Base-by-base conservation (phyloP, 169 alveolate genomes). In the Cryptosporidium canis region DNA sequence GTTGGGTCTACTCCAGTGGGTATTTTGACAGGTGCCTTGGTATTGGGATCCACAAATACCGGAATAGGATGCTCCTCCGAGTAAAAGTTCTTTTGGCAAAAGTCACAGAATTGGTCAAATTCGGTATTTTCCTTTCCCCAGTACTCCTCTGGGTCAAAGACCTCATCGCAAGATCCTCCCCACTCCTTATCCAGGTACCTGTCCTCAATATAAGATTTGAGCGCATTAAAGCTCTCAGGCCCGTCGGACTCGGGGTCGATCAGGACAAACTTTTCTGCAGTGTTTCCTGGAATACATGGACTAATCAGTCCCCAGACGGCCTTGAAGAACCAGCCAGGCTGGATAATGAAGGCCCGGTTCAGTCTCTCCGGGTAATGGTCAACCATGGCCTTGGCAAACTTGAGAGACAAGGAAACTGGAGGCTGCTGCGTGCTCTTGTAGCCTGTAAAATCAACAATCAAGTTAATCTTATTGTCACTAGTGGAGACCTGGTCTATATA, bases 381-480 rank as follows among this genome's bases (percentile, higher is more conserved):
- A 37, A 77, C 87, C 87, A 77, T 77, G 16, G 87, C 87, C 72
- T 77, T 77, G n/a, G 87, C 87, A 58, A 77, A 77, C 44, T 77
- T 77, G 3, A 77, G 71, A 18, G 87, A 77, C 31, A 77, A 58
- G 44, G 87, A 77, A 77, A 77, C 87, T 27, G 87, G 87, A 18
- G 87, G 87, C 31, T 77, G 87, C 39, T 77, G 87, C 12, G 68
- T 77, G n/a, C 77, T 58, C 37, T 77, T 77, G 44, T 77, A 58
- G 12, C 87, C 87, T 21, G 87, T 77, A 61, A 77, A 77, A 37
- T 77, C 87, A 35, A 77, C 87, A 35, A 77, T 61, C 44, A 77
- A 61, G 55, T 77, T 77, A 14, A 77, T 61, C 51, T 77, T 77
- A n/a, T 77, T 77, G 29, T 63, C 71, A 27, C 72, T 29, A 39